A percentile compares a stretch with the other conserved stretches of the same genome.
phyloP scores from a whole-genome alignment of 345 rosid genomes.

The Lepidium didymum region DNA sequence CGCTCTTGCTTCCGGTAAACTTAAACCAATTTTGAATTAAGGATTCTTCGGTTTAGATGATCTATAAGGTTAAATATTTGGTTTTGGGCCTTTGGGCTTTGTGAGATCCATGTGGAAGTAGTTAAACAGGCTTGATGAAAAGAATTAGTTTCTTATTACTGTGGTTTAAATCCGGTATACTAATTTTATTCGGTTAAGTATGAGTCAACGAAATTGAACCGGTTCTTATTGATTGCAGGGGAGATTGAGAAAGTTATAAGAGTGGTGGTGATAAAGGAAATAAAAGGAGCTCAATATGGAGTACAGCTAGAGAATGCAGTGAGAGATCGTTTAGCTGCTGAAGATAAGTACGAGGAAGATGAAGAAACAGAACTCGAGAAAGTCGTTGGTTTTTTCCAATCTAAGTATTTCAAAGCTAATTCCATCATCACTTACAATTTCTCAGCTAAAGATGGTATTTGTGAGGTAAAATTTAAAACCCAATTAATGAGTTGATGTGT shows the following conservation, averaged over 20 bases:
- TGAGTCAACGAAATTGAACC: not conserved
- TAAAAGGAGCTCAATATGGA: constrained; percentile 92
- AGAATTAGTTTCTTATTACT: not conserved
- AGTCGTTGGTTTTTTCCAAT: constrained; percentile 73
- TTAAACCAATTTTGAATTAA: not conserved
- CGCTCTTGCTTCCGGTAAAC: constrained; percentile 61
- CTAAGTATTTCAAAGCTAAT: constrained; percentile 69
- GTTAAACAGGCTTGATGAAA: not conserved
- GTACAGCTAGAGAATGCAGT: constrained; percentile 74
- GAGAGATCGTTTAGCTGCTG: constrained; percentile 79
- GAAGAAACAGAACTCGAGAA: constrained; percentile 82
- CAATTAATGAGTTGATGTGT: not conserved
- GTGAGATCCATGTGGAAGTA: not conserved
- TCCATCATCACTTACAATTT: constrained; percentile 70
- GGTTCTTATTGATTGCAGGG: constrained; percentile 28
- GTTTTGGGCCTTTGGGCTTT: not conserved
- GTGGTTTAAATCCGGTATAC: not conserved
- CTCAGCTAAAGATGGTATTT: constrained; percentile 40
- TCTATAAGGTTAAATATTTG: not conserved
- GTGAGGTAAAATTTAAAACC: constrained; percentile 36
- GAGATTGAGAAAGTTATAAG: constrained; percentile 67
- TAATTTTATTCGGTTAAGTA: not conserved
- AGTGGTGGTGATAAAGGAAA: constrained; percentile 86
- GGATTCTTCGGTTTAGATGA: not conserved
- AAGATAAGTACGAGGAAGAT: constrained; percentile 84